These are phyloP conservation scores for Chlamydomonas sphaeroides DNA, from an alignment of 139 green algal genomes.

Conservation along the genomic window DNA sequence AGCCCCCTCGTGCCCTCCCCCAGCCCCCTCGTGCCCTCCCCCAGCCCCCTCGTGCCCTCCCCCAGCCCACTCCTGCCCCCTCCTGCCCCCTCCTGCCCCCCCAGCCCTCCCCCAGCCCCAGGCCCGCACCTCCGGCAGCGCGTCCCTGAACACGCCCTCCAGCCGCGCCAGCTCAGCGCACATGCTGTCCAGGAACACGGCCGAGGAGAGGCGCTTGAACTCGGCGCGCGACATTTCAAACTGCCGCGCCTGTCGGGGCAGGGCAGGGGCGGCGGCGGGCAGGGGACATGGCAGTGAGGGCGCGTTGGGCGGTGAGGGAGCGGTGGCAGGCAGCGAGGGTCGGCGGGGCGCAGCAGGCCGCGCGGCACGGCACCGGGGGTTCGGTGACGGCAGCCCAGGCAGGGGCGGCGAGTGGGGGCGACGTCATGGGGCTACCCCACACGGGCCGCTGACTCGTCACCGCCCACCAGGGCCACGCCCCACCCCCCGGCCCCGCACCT, in stretches of 20 bases:
- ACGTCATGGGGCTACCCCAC: too few species aligned
- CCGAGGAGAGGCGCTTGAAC: slow-evolving; percentile 18
- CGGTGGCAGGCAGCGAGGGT: too few species aligned
- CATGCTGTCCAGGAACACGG: slow-evolving; percentile 50
- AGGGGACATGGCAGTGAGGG: not conserved
- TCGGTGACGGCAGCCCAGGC: too few species aligned
- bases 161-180: slow-evolving; percentile 48
- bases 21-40: too few species aligned
- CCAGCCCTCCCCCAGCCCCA: not conserved
- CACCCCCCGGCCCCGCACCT: not conserved
- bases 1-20: too few species aligned
- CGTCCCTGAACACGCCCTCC: slow-evolving; percentile 27
- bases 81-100: not conserved
- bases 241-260: not conserved
- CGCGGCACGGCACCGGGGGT: too few species aligned
- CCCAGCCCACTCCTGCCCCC: not conserved
- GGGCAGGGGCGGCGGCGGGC: not conserved
- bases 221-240: slow-evolving; percentile 1
- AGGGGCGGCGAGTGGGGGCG: too few species aligned
- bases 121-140: slow-evolving; percentile 30
- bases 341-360: too few species aligned
- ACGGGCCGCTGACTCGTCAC: too few species aligned
- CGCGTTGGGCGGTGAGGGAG: too few species aligned
- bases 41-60: not conserved
- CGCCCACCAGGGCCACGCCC: too few species aligned